A percentile compares a stretch with the other conserved stretches of the same genome.
Conservation (phyloP, 345 rosid genomes). For the Bruguiera sexangula region DNA sequence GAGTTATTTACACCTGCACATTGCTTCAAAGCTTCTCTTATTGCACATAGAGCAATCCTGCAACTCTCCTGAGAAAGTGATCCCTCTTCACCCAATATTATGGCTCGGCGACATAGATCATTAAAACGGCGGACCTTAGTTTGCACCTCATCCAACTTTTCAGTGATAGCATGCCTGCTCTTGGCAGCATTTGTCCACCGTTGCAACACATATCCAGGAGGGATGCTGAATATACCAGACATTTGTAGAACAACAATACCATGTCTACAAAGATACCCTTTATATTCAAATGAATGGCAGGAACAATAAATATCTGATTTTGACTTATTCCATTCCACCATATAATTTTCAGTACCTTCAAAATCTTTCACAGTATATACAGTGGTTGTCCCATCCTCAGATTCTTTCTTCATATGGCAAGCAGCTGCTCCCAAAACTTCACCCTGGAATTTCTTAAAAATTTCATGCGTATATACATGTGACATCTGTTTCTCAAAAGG, state of each 20-base stretch:
- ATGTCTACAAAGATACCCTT: constrained; percentile 86
- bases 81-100: constrained; percentile 94
- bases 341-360: constrained; percentile 64
- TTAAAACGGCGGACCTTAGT: constrained; percentile 70
- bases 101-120: constrained; percentile 84
- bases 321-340: constrained; percentile 69
- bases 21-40: constrained; percentile 74
- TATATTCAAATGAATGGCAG: constrained; percentile 78
- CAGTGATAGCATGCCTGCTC: constrained; percentile 59
- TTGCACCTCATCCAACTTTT: constrained; percentile 65
- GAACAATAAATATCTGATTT: constrained; percentile 69
- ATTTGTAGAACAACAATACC: constrained; percentile 87
- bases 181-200: constrained; percentile 93
- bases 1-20: constrained; percentile 47
- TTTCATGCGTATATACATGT: constrained; percentile 71
- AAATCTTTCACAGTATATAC: constrained; percentile 70
- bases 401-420: constrained; percentile 85
- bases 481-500: constrained; percentile 89
- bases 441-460: constrained; percentile 76
- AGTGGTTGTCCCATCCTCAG: constrained; percentile 42
- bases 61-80: constrained; percentile 90
- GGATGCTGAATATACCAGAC: constrained; percentile 88
- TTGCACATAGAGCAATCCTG: constrained; percentile 51
- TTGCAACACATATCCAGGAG: constrained; percentile 68
- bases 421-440: constrained; percentile 98